These are phyloP conservation scores for Laburnicola sp. DNA, from an alignment of 2,329 filamentous ascomycete species.

Conservation along the genomic window DNA sequence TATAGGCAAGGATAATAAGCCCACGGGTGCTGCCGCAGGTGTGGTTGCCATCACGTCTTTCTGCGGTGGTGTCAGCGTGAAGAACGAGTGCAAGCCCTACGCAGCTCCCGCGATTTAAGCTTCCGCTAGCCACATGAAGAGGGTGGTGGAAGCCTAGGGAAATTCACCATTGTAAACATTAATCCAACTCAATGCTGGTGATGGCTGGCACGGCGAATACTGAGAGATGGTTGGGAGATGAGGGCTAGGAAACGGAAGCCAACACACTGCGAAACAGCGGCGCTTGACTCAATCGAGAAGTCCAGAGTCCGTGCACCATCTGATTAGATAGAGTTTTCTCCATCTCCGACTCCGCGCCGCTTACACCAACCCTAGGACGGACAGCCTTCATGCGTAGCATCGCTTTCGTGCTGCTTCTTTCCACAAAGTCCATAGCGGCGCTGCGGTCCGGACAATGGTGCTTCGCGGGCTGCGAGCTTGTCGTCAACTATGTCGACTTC, in stretches of 20 bases:
- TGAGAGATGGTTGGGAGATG: too few relatives aligned
- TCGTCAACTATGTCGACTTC: constrained; percentile 35
- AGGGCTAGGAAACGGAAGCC: too few relatives aligned
- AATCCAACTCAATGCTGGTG: too few relatives aligned
- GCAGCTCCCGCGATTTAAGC: too few relatives aligned
- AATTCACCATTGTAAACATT: too few relatives aligned
- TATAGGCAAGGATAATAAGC: constrained; percentile 37
- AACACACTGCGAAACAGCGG: too few relatives aligned
- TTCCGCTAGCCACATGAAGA: too few relatives aligned
- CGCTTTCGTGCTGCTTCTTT: constrained; percentile 9
- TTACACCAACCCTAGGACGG: constrained; percentile 9
- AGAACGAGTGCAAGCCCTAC: too few relatives aligned
- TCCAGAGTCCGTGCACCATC: constrained; percentile 16
- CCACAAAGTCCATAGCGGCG: constrained; percentile 18
- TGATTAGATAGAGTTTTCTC: constrained; percentile 28
- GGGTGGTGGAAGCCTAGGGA: too few relatives aligned
- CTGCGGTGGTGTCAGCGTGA: too few relatives aligned
- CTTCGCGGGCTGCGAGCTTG: constrained; percentile 35
- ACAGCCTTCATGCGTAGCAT: constrained; percentile 24
- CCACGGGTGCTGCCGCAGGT: background rate
- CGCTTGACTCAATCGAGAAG: background rate
- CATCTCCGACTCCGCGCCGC: constrained; percentile 18
- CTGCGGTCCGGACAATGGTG: constrained; percentile 30
- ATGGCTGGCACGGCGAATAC: too few relatives aligned
- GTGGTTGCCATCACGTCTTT: constrained; percentile 1